Evolutionary conservation across 352 stramenopile species (phyloP).

Genomic region (Thraustotheca clavata): DNA sequence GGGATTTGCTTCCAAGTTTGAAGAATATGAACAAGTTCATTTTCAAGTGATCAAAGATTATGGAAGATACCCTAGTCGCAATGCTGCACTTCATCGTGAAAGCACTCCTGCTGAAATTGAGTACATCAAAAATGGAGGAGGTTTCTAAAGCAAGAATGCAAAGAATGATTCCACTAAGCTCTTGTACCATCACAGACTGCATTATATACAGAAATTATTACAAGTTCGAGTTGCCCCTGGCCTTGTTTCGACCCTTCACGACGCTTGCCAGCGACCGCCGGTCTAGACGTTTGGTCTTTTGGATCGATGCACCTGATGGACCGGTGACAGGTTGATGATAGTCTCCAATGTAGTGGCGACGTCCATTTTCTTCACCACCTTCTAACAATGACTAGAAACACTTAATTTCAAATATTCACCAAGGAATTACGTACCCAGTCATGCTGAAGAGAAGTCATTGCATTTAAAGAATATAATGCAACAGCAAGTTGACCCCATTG

Average conservation of each 20-base stretch:
- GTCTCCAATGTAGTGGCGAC: conserved; percentile 60
- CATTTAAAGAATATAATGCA: conserved; percentile 75
- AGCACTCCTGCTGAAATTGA: conserved; percentile 37
- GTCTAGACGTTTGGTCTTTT: conserved; percentile 73
- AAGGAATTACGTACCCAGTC: conserved; percentile 45
- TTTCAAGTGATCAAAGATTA: conserved; percentile 41
- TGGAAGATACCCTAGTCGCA: conserved; percentile 54
- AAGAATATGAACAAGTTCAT: conserved; percentile 30
- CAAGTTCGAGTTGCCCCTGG: conserved; percentile 26
- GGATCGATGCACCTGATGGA: conserved; percentile 53
- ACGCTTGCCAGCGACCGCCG: conserved; percentile 65
- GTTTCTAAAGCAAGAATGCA: conserved; percentile 13
- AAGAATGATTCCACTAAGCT: too few relatives aligned
- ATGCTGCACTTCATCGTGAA: conserved; percentile 31
- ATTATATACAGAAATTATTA: not conserved
- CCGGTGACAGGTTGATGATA: conserved; percentile 52
- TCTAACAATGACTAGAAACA: conserved; percentile 23
- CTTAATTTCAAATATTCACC: not conserved
- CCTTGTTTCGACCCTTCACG: conserved; percentile 42
- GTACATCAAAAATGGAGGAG: conserved; percentile 28
- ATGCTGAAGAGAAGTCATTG: conserved; percentile 63
- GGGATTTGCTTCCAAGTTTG: not conserved
- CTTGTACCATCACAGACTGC: too few relatives aligned
- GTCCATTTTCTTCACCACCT: conserved; percentile 50
- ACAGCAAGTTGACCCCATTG: conserved; percentile 78